Evolutionary conservation across 2,329 filamentous ascomycete genomes (phyloP), one percentile per base, ranked within the genome.

Genomic region (Penicillium fuscoglaucum): DNA sequence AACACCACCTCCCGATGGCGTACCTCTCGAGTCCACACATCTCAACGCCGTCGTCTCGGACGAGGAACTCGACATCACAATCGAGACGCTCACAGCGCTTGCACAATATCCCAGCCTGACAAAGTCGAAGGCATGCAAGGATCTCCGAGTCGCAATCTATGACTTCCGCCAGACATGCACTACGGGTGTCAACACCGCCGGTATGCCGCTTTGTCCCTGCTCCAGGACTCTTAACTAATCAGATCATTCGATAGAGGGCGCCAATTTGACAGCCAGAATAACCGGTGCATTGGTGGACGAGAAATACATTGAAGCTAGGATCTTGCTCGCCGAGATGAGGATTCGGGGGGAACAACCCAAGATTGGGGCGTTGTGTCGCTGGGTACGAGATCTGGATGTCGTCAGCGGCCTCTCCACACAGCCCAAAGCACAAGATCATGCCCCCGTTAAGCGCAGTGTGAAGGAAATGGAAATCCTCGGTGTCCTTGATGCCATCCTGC

Each of bases 371-470:
- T 73, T 90, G 8, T 90, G 87, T 70, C 84, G 88, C 57, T 90
- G 88, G 88, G 87, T 90, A 5, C 82, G 88, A 57, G 87, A 89
- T 67, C 76, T 90, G 28, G 87, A 90, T 66, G 84, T 89, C 26
- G 84, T 89, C 50, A 88, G 84, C 63, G 87, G 87, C 1, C 74
- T 89, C 8, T 85, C 85, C 4, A 84, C 85, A 24, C 78, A 83
- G 53, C 76, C 83, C 0, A 78, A 78, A 2, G 79, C 79, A 3
- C 72, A 75, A 46, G 70, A 70, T 6, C 41, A 62, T 26, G 49
- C 31, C 28, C 39, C 60, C 13, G 41, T 47, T 1, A 37, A 66
- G 43, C 68, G 67, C 40, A 71, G 58, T 52, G 66, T 70, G 2
- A 78, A 76, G 45, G 83, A 87, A 12, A 74, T 80, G 37, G 83